Evolutionary conservation across 139 green algal genomes (phyloP).

Genomic region (Tetraselmis striata): DNA sequence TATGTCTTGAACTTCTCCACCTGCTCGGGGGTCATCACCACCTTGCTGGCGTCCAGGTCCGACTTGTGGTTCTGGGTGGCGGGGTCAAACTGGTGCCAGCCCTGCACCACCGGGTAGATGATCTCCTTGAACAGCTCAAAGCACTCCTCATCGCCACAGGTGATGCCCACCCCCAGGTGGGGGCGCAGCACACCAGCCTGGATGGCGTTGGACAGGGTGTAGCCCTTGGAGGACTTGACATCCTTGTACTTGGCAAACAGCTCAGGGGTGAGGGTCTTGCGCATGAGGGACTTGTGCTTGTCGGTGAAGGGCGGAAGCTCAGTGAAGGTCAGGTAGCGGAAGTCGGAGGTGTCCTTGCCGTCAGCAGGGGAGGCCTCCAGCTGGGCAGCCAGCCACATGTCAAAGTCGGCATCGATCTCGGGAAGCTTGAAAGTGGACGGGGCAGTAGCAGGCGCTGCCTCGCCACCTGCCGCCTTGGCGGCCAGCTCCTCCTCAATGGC

Average conservation of each 20-base stretch:
- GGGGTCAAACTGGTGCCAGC: constrained; percentile 14
- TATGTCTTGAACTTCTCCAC: constrained; percentile 7
- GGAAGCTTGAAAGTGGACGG: not conserved
- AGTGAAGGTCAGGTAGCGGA: constrained; percentile 11
- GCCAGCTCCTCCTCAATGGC: constrained; percentile 16
- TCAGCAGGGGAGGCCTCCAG: constrained; percentile 12
- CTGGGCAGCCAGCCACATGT: constrained; percentile 7
- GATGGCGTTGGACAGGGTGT: constrained; percentile 17
- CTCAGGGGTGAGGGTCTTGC: constrained; percentile 11
- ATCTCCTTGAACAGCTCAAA: constrained; percentile 15
- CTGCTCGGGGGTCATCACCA: constrained; percentile 8
- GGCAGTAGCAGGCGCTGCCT: not conserved
- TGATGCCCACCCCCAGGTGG: constrained; percentile 14
- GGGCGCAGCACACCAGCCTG: constrained; percentile 10
- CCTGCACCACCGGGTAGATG: constrained; percentile 15
- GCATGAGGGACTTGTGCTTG: constrained; percentile 17
- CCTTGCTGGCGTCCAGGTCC: constrained; percentile 12
- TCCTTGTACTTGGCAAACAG: constrained; percentile 11
- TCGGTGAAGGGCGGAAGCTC: constrained; percentile 15
- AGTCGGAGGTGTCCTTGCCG: constrained; percentile 12
- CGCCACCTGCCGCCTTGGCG: not conserved
- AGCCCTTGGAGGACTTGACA: constrained; percentile 14
- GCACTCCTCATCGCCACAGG: constrained; percentile 16
- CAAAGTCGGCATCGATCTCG: constrained; percentile 1
- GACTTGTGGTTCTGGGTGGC: constrained; percentile 8